These are phyloP conservation scores for Halteria grandinella DNA, from an alignment of 73 alveolate species.

Conservation along the genomic window DNA sequence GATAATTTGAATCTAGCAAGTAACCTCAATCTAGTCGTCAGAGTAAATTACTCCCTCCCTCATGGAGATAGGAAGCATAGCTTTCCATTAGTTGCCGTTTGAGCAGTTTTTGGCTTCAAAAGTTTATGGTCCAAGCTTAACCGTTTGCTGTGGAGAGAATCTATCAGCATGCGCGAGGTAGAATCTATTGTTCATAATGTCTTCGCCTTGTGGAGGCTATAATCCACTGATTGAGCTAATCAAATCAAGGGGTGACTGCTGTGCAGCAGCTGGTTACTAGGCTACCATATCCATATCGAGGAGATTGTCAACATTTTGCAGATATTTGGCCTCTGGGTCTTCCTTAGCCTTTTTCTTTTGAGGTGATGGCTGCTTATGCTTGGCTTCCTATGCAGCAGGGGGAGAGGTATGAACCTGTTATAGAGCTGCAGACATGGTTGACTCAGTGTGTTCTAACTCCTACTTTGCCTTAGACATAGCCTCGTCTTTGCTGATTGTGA, in stretches of 20 bases:
- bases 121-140: not conserved
- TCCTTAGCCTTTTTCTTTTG: not conserved
- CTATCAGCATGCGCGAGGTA: not conserved
- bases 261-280: not conserved
- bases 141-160: constrained; percentile 21
- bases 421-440: not conserved
- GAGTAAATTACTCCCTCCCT: constrained; percentile 61
- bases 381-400: not conserved
- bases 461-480: constrained; percentile 9
- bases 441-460: not conserved
- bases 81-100: constrained; percentile 56
- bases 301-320: not conserved
- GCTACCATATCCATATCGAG: not conserved
- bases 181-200: not conserved
- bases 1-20: constrained; percentile 7
- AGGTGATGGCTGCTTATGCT: not conserved
- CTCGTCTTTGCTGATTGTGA: constrained; percentile 55
- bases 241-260: not conserved
- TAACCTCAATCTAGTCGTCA: constrained; percentile 14
- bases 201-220: not conserved
- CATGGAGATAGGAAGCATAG: constrained; percentile 41
- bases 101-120: not conserved
- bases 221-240: not conserved
- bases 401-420: not conserved
- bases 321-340: too few relatives aligned